Evolutionary conservation across 2,329 filamentous ascomycete genomes (phyloP).

Genomic region (Sclerotinia trifoliorum): DNA sequence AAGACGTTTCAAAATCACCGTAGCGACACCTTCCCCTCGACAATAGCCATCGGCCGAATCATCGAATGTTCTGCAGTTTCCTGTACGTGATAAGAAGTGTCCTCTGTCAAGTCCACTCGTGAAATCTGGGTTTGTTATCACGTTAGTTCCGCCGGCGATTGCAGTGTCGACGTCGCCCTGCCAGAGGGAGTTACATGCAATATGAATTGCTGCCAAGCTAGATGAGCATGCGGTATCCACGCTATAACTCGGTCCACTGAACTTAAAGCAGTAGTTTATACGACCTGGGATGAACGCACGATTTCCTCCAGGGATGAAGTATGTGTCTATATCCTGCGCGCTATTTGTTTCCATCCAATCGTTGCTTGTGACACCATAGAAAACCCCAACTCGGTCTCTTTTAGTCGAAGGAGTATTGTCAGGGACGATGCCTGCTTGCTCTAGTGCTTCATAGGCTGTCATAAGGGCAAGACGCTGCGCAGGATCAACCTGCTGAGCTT

Average conservation of each 20-base stretch:
- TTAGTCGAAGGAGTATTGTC: conserved; percentile 28
- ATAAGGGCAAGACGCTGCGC: conserved; percentile 73
- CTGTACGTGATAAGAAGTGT: conserved; percentile 26
- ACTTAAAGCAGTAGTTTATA: conserved; percentile 44
- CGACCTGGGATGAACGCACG: conserved; percentile 35
- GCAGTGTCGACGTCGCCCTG: conserved; percentile 46
- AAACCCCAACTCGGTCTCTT: conserved; percentile 28
- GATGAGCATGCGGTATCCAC: conserved; percentile 60
- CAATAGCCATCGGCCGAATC: conserved; percentile 62
- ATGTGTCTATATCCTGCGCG: conserved; percentile 34
- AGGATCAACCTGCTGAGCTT: conserved; percentile 75
- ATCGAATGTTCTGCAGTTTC: conserved; percentile 51
- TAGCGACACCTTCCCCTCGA: conserved; percentile 56
- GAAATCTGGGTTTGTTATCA: conserved; percentile 41
- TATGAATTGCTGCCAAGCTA: conserved; percentile 53
- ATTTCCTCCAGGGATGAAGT: conserved; percentile 32
- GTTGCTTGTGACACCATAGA: conserved; percentile 32
- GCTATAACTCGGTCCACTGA: conserved; percentile 51
- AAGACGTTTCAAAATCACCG: no score
- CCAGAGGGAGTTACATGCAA: conserved; percentile 51
- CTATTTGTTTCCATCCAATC: conserved; percentile 34
- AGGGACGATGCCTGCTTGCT: conserved; percentile 70
- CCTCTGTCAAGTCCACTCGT: conserved; percentile 29
- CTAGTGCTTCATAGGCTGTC: conserved; percentile 76
- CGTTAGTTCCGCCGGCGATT: conserved; percentile 44